These are phyloP conservation scores for Septoria petroselini DNA, from an alignment of 2,329 filamentous ascomycete genomes.

Conservation along the genomic window DNA sequence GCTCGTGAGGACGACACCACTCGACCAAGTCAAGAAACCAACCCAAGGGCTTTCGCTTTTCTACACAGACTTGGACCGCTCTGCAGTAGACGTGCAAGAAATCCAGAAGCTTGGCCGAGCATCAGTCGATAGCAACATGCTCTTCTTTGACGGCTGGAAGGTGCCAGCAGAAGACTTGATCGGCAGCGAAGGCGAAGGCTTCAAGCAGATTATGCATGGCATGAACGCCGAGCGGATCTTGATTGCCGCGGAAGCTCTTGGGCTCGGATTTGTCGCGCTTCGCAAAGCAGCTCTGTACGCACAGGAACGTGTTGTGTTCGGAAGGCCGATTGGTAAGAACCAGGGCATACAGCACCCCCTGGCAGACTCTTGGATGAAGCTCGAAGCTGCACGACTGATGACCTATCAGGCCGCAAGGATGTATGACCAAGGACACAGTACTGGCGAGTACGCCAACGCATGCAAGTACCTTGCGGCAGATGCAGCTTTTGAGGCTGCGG, in stretches of 20 bases:
- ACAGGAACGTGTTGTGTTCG: slow-evolving; percentile 62
- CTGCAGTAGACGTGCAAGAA: slow-evolving; percentile 42
- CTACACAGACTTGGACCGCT: slow-evolving; percentile 44
- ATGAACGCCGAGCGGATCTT: slow-evolving; percentile 78
- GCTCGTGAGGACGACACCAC: slow-evolving; percentile 44
- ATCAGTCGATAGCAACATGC: slow-evolving; percentile 45
- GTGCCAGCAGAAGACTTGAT: slow-evolving; percentile 43
- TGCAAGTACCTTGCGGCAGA: slow-evolving; percentile 69
- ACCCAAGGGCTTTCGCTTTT: slow-evolving; percentile 47
- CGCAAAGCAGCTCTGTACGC: slow-evolving; percentile 61
- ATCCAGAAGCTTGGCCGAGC: slow-evolving; percentile 49
- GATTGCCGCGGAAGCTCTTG: slow-evolving; percentile 55
- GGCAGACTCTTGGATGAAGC: slow-evolving; percentile 62
- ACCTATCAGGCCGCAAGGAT: slow-evolving; percentile 64
- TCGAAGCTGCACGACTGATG: slow-evolving; percentile 63
- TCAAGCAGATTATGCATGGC: slow-evolving; percentile 62
- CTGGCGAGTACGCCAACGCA: slow-evolving; percentile 58
- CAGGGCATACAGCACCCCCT: slow-evolving; percentile 65
- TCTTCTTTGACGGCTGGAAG: slow-evolving; percentile 47
- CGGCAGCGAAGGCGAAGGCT: slow-evolving; percentile 45
- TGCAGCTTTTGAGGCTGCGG: slow-evolving; percentile 61
- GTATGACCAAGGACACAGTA: slow-evolving; percentile 54
- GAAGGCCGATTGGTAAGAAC: slow-evolving; percentile 63
- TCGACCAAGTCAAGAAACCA: slow-evolving; percentile 43
- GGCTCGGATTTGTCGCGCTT: slow-evolving; percentile 47